phyloP scores from a whole-genome alignment of 495 filamentous ascomycete species.

The Aspergillus cristatus region DNA sequence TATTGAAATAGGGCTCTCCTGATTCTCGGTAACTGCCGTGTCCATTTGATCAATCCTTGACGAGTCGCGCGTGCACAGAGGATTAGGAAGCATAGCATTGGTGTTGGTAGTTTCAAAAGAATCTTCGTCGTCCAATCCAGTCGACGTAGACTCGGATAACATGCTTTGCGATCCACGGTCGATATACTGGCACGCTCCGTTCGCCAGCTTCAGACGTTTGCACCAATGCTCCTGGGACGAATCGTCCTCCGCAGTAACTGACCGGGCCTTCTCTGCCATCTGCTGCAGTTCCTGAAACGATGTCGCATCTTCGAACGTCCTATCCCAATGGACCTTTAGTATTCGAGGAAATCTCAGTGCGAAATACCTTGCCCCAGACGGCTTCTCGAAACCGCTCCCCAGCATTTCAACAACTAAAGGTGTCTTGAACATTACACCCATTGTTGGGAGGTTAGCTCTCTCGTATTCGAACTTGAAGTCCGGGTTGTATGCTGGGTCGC shows the following conservation, averaged over 20 bases:
- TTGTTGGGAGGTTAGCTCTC: slow-evolving; percentile 15
- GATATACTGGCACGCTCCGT: slow-evolving; percentile 22
- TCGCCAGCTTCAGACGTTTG: slow-evolving; percentile 41
- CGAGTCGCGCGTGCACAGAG: no score
- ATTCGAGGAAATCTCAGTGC: slow-evolving; percentile 57
- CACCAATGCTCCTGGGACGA: slow-evolving; percentile 45
- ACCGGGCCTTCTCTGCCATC: slow-evolving; percentile 40
- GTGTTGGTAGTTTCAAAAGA: no score
- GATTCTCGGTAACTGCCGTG: no score
- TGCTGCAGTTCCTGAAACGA: slow-evolving; percentile 48
- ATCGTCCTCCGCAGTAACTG: slow-evolving; percentile 27
- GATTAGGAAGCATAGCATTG: no score
- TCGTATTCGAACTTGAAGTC: slow-evolving; percentile 28
- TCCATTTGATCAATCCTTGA: no score
- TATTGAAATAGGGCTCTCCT: slow-evolving; percentile 10
- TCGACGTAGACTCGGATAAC: not conserved
- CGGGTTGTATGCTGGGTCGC: slow-evolving; percentile 13
- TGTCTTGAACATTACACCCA: slow-evolving; percentile 44
- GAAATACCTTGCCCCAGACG: slow-evolving; percentile 45
- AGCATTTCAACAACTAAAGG: slow-evolving; percentile 58
- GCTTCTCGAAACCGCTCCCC: slow-evolving; percentile 56
- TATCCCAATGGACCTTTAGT: slow-evolving; percentile 51
- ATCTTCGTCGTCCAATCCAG: not conserved
- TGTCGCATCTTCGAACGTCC: slow-evolving; percentile 45
- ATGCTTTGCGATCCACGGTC: slow-evolving; percentile 15